Base-by-base conservation (phyloP, 176 grass and related monocot species). In the Avena eriantha region DNA sequence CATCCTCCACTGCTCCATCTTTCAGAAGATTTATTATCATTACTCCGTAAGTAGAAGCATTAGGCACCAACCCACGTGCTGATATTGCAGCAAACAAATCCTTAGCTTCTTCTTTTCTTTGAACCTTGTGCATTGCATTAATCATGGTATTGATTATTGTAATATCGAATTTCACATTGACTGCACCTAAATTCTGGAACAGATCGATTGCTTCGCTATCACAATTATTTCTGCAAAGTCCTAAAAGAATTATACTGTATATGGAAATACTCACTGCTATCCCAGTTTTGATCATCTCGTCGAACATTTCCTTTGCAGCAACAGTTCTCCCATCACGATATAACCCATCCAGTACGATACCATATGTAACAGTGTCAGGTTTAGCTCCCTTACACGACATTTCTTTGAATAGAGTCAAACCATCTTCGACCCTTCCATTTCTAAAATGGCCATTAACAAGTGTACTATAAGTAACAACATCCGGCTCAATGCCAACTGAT, bases 151-250 rank as follows among this genome's bases (percentile, higher is more conserved):
- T 76, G 14, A 76, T 0, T 51, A 10, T 76, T 33, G 7, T 0
- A 76, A 76, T 76, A 53, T 31, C 8, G 8, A 76, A 31, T 1
- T 51, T 76, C 7, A 53, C 8, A 76, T 51, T 76, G 46, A 76
- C 31, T 53, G 73, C 73, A 31, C 47, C 14, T 76, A 76, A 51
- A 51, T 76, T 76, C 7, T 76, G 73, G 73, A 76, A 76, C 8
- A 76, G 23, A 4, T 14, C 7, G 14, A 76, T 53, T 7, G 73
- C 73, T 76, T 76, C 46, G 3, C 1, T 24, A 10, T 2, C 15
- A 1, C 46, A 76, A 31, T 76, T 51, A 31, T 76, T 76, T 76
- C 73, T 53, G 16, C 15, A 76, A 51, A 76, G 47, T 10, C 73
- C 73, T 2, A 7, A 3, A 29, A 75, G 46, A 17, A 75, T 26